Evolutionary conservation across 805 yeast genomes (phyloP).

Genomic region (Debaryomyces prosopidis): DNA sequence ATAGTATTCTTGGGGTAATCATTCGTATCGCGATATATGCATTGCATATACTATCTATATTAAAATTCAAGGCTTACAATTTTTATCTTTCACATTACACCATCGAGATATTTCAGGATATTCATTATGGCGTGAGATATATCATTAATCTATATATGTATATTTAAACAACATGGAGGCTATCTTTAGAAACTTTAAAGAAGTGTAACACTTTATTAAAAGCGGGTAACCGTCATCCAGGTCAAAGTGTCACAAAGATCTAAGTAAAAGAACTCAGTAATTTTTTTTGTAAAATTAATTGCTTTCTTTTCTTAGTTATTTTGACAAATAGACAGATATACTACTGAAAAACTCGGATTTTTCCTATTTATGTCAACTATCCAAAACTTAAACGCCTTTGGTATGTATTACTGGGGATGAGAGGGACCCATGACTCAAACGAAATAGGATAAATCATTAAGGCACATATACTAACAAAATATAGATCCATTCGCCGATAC

Average conservation of each 20-base stretch:
- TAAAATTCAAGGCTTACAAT: no score
- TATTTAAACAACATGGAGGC: no score
- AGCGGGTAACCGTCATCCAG: neutral
- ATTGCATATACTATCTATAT: no score
- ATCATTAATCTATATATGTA: no score
- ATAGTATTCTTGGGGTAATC: no score
- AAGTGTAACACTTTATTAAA: neutral
- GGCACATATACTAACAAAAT: slow-evolving; percentile 7
- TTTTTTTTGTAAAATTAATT: neutral
- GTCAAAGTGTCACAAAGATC: neutral
- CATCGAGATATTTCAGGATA: no score
- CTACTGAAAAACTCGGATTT: slow-evolving; percentile 10
- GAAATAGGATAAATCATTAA: neutral
- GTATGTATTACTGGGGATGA: slow-evolving; percentile 33
- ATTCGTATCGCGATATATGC: no score
- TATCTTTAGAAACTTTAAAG: no score
- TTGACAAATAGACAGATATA: neutral
- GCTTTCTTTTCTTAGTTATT: neutral
- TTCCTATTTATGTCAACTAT: slow-evolving; percentile 71
- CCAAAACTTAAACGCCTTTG: slow-evolving; percentile 83
- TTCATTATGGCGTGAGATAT: no score
- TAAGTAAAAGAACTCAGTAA: neutral
- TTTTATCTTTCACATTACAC: no score
- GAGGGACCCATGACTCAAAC: neutral
- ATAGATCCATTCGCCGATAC: slow-evolving; percentile 98